Evolutionary conservation across 176 grass and related monocot genomes (phyloP).

Genomic region (Aegilops longissima): DNA sequence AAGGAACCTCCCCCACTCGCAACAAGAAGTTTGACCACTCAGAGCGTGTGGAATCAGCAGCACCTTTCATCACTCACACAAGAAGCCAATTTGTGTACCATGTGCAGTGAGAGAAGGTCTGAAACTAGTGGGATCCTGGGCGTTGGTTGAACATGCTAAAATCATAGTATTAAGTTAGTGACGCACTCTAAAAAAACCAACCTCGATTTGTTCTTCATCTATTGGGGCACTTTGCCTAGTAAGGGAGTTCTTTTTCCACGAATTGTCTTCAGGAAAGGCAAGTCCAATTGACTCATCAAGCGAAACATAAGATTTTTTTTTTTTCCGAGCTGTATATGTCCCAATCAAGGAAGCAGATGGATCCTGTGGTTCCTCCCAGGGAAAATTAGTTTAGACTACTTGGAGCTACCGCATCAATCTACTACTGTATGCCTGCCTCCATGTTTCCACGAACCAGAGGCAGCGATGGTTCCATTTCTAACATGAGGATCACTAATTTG

Average conservation of each 20-base stretch:
- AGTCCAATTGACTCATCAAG: slow-evolving; percentile 22
- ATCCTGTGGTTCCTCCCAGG: neutral
- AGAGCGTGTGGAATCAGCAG: slow-evolving; percentile 37
- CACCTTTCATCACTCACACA: slow-evolving; percentile 20
- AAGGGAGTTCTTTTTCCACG: neutral
- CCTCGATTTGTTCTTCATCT: slow-evolving; percentile 31
- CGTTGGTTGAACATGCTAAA: neutral
- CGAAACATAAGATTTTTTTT: slow-evolving; percentile 5
- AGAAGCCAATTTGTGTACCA: slow-evolving; percentile 36
- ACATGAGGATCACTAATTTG: neutral
- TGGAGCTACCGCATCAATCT: neutral
- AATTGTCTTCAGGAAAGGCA: slow-evolving; percentile 1
- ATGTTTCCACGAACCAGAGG: neutral
- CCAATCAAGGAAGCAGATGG: slow-evolving; percentile 22
- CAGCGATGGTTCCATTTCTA: neutral
- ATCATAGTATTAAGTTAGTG: neutral
- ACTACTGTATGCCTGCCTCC: neutral
- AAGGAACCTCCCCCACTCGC: neutral
- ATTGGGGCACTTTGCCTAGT: neutral
- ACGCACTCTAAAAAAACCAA: neutral
- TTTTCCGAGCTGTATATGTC: slow-evolving; percentile 3
- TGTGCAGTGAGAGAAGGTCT: neutral
- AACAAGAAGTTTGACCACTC: slow-evolving; percentile 49
- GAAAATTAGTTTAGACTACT: neutral
- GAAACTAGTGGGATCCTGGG: slow-evolving; percentile 9